These are phyloP conservation scores for Clitopilus passeckerianus DNA, from an alignment of 768 basidiomycete species.

Conservation along the genomic window DNA sequence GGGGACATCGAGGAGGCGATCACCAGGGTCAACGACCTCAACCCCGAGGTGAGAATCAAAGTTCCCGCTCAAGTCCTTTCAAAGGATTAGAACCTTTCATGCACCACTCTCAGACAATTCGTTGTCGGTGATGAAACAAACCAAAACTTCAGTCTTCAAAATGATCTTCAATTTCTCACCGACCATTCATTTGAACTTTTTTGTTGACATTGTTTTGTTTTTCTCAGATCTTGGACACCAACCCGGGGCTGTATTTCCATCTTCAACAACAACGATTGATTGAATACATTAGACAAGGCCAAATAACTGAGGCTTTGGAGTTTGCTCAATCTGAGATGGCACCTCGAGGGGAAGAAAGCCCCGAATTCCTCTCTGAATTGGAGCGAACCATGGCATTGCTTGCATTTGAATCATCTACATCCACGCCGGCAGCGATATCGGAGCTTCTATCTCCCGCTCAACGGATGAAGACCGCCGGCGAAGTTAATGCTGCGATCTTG, in stretches of 20 bases:
- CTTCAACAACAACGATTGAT: constrained; percentile 95
- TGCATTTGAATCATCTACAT: constrained; percentile 65
- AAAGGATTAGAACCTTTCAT: constrained; percentile 92
- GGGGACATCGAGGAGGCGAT: constrained; percentile 96
- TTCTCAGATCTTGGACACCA: constrained; percentile 92
- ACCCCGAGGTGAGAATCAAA: constrained; percentile 80
- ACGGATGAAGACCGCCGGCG: constrained; percentile 90
- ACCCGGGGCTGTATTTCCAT: constrained; percentile 90
- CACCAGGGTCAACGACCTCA: constrained; percentile 90
- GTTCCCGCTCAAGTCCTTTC: constrained; percentile 9
- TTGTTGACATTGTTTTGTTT: constrained; percentile 19
- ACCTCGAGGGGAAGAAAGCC: constrained; percentile 91
- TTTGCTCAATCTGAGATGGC: constrained; percentile 96
- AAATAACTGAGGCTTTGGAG: constrained; percentile 71
- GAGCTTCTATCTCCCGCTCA: constrained; percentile 83
- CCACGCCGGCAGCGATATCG: constrained; percentile 61
- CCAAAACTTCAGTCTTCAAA: constrained; percentile 96
- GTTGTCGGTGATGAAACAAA: constrained; percentile 84
- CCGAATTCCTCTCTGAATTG: constrained; percentile 86
- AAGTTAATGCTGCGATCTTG: constrained; percentile 94
- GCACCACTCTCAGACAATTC: constrained; percentile 92
- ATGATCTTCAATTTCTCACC: constrained; percentile 49
- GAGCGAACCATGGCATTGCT: constrained; percentile 94
- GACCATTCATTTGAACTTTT: constrained; percentile 8
- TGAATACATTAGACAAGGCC: constrained; percentile 84